Evolutionary conservation across 495 filamentous ascomycete species (phyloP).

Genomic region (Penicillium fimorum): DNA sequence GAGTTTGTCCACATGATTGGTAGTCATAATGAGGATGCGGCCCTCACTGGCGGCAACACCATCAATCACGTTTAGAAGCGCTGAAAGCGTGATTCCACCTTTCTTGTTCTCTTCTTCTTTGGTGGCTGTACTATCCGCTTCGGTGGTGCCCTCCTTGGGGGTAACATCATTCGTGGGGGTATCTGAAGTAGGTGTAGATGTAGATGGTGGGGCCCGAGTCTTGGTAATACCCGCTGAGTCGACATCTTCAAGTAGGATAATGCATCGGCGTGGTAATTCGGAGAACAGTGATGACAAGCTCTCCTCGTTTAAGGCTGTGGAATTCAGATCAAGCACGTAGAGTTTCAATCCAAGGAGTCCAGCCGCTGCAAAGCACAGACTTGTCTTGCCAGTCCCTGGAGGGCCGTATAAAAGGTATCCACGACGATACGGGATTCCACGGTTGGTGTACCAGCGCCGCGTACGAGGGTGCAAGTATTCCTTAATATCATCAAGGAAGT

Average conservation of each 20-base stretch:
- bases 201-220: slow-evolving; percentile 22
- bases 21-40: slow-evolving; percentile 80
- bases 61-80: slow-evolving; percentile 75
- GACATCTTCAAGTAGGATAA: slow-evolving; percentile 51
- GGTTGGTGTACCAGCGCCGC: slow-evolving; percentile 72
- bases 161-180: not conserved
- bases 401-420: slow-evolving; percentile 50
- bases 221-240: slow-evolving; percentile 59
- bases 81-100: slow-evolving; percentile 61
- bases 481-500: slow-evolving; percentile 76
- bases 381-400: slow-evolving; percentile 53
- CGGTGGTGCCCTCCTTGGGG: not conserved
- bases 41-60: slow-evolving; percentile 78
- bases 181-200: not conserved
- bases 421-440: slow-evolving; percentile 55
- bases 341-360: slow-evolving; percentile 45
- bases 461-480: slow-evolving; percentile 79
- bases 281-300: slow-evolving; percentile 68
- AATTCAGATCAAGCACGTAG: slow-evolving; percentile 48
- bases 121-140: slow-evolving; percentile 6
- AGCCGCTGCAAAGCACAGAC: slow-evolving; percentile 48
- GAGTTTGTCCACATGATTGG: slow-evolving; percentile 73
- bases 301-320: slow-evolving; percentile 56
- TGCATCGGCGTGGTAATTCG: slow-evolving; percentile 45
- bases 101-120: slow-evolving; percentile 16